Conservation (phyloP, 139 green algal species). For the Volvox africanus region DNA sequence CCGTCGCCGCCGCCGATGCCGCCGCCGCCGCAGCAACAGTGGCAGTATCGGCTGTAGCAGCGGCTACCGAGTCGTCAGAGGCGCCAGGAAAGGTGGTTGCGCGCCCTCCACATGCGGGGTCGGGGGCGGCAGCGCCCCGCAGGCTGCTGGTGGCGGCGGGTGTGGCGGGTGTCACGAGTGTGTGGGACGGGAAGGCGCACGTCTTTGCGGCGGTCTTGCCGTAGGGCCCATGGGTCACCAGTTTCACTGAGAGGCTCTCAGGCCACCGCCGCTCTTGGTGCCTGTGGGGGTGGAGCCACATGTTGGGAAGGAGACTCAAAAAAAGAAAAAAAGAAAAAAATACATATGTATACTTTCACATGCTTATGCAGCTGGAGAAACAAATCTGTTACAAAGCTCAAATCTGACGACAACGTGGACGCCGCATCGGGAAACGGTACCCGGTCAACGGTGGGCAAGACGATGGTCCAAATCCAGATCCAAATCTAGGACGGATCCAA, state of each 20-base stretch:
- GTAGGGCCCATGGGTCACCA: slow-evolving; percentile 16
- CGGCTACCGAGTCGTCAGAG: too few relatives aligned
- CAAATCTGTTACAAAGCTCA: too few relatives aligned
- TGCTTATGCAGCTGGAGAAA: too few relatives aligned
- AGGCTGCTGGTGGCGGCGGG: background rate
- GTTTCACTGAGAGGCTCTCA: background rate
- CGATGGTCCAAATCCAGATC: too few relatives aligned
- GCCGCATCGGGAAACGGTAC: too few relatives aligned
- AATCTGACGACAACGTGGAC: too few relatives aligned
- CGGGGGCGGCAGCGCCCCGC: background rate
- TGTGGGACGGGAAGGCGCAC: slow-evolving; percentile 3
- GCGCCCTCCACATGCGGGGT: background rate
- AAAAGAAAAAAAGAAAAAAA: too few relatives aligned
- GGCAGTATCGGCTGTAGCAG: background rate
- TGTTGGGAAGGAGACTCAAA: too few relatives aligned
- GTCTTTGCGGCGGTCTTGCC: background rate
- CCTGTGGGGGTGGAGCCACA: background rate
- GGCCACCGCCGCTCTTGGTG: slow-evolving; percentile 26
- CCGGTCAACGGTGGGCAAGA: too few relatives aligned
- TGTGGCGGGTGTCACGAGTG: background rate
- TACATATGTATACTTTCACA: too few relatives aligned
- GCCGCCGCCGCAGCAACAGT: background rate
- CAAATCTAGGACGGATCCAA: too few relatives aligned
- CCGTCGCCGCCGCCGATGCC: background rate
- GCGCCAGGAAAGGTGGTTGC: too few relatives aligned